Evolutionary conservation across 139 green algal species (phyloP).

Genomic region (Chlorella sp.): DNA sequence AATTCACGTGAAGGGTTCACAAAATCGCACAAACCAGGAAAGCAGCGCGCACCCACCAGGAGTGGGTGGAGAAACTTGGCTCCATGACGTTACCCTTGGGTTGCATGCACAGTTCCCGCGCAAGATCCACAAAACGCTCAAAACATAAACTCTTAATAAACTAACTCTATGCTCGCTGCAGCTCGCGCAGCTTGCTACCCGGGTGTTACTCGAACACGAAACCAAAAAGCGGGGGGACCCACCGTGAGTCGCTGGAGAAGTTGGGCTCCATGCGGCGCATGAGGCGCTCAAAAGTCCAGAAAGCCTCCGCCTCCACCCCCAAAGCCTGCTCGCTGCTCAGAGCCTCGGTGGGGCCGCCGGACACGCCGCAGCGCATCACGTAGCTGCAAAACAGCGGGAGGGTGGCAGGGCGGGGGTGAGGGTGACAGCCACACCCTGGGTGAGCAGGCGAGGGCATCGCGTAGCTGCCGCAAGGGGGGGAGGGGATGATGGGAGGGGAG

Average conservation of each 20-base stretch:
- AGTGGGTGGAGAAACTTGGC: constrained; percentile 82
- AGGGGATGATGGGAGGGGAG: background rate
- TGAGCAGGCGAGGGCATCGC: too few species aligned
- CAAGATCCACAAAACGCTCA: too few species aligned
- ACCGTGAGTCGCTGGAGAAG: constrained; percentile 75
- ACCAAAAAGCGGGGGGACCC: too few species aligned
- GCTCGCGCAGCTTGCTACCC: too few species aligned
- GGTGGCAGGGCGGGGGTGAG: background rate
- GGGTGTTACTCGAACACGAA: too few species aligned
- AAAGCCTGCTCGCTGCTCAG: background rate
- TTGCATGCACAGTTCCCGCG: too few species aligned
- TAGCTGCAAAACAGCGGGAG: background rate
- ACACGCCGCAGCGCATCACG: background rate
- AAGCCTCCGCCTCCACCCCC: constrained; percentile 61
- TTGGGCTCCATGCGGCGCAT: constrained; percentile 86
- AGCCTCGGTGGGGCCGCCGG: background rate
- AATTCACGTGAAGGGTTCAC: too few species aligned
- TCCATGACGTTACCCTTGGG: too few species aligned
- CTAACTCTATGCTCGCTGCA: too few species aligned
- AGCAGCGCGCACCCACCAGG: background rate
- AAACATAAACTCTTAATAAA: too few species aligned
- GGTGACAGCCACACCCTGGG: background rate
- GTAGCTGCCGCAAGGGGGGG: background rate
- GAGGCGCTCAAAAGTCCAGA: constrained; percentile 86
- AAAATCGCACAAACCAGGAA: too few species aligned